Percentiles rank a stretch among this genome's conserved stretches.
These are phyloP conservation scores for Schoenoplectus tabernaemontani DNA, from an alignment of 202 grass and related monocot genomes.

Conservation along the genomic window DNA sequence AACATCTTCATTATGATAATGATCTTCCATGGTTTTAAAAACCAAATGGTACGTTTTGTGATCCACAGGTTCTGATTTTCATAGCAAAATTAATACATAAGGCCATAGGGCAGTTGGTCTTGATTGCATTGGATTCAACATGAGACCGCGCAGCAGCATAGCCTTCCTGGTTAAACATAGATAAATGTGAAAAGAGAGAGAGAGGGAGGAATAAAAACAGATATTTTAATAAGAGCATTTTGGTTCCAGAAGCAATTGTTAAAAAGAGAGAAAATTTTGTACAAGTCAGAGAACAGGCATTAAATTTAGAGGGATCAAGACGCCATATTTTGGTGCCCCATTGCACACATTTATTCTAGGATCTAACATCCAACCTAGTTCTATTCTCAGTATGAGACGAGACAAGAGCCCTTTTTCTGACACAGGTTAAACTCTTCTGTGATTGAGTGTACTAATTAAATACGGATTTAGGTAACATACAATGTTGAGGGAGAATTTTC, in stretches of 20 bases:
- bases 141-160: constrained; percentile 73
- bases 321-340: neutral
- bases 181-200: neutral
- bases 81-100: constrained; percentile 33
- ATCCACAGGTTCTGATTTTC: constrained; percentile 16
- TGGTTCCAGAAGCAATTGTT: neutral
- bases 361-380: neutral
- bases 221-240: neutral
- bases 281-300: neutral
- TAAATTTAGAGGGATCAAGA: neutral
- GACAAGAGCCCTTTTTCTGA: neutral
- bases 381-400: neutral
- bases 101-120: constrained; percentile 68
- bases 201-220: neutral
- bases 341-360: neutral
- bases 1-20: constrained; percentile 2
- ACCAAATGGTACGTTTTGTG: neutral
- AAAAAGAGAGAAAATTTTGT: neutral
- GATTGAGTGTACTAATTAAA: neutral
- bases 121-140: constrained; percentile 62
- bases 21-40: neutral
- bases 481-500: neutral
- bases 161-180: constrained; percentile 69
- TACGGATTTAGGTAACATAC: neutral
- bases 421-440: neutral